Conservation (phyloP, 345 rosid genomes). For the Schrenkiella parvula region DNA sequence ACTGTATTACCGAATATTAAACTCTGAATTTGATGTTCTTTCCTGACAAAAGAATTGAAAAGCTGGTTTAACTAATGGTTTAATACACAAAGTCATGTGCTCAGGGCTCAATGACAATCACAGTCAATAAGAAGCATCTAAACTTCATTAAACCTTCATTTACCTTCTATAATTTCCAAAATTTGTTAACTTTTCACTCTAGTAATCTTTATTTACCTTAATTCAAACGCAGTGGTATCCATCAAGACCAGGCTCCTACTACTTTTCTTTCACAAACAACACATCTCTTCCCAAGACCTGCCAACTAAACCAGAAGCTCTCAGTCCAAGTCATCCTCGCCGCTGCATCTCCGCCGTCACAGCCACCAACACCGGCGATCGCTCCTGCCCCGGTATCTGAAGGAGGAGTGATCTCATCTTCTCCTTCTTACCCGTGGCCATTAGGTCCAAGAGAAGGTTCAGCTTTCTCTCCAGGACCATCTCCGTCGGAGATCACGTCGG, state of each 20-base stretch:
- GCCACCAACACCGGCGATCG: slow-evolving; percentile 30
- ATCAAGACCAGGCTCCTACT: slow-evolving; percentile 82
- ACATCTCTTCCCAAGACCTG: slow-evolving; percentile 54
- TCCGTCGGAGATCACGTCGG: slow-evolving; percentile 46
- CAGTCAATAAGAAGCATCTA: background rate
- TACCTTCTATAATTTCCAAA: background rate
- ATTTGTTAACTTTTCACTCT: background rate
- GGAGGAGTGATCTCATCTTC: slow-evolving; percentile 62
- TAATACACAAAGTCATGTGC: background rate
- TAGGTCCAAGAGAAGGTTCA: slow-evolving; percentile 53
- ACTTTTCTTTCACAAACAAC: slow-evolving; percentile 72
- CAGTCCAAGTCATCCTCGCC: slow-evolving; percentile 47
- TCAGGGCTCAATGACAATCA: slow-evolving; percentile 6
- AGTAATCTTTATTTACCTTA: background rate
- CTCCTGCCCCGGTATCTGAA: slow-evolving; percentile 59
- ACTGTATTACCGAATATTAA: background rate
- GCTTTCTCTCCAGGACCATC: slow-evolving; percentile 59
- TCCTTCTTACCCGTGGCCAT: slow-evolving; percentile 82
- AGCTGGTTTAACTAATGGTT: background rate
- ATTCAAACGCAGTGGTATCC: slow-evolving; percentile 68
- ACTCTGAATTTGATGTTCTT: background rate
- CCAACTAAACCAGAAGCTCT: slow-evolving; percentile 50
- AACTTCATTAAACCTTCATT: background rate
- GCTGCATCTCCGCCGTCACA: slow-evolving; percentile 32
- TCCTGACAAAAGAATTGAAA: slow-evolving; percentile 3